These are phyloP conservation scores for Rubroboletus satanas DNA, from an alignment of 768 basidiomycete genomes.

Conservation along the genomic window DNA sequence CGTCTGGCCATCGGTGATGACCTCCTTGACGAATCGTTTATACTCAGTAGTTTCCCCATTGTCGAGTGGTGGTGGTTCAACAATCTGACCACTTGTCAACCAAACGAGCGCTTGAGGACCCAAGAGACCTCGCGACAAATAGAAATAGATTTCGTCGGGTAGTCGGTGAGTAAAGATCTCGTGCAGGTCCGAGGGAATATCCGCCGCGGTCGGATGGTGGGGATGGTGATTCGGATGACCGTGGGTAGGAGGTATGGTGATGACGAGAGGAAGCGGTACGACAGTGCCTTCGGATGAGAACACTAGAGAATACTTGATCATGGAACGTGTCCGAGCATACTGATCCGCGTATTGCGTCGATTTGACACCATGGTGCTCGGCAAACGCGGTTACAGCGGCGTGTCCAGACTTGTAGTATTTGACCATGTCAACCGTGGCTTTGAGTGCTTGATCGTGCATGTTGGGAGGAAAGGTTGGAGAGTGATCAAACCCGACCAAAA, in stretches of 20 bases:
- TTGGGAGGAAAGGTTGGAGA: slow-evolving; percentile 79
- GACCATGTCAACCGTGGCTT: slow-evolving; percentile 88
- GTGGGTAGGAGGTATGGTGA: slow-evolving; percentile 46
- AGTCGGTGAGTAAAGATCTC: slow-evolving; percentile 93
- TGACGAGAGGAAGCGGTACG: slow-evolving; percentile 72
- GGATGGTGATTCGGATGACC: slow-evolving; percentile 53
- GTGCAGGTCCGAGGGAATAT: slow-evolving; percentile 87
- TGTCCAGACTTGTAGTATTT: slow-evolving; percentile 90
- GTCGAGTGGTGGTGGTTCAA: slow-evolving; percentile 85
- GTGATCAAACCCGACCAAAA: slow-evolving; percentile 87
- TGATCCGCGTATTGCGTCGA: slow-evolving; percentile 75
- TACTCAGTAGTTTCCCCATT: slow-evolving; percentile 96
- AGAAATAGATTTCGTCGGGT: slow-evolving; percentile 95
- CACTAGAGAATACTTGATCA: slow-evolving; percentile 90
- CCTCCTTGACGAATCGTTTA: slow-evolving; percentile 91
- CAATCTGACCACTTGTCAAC: slow-evolving; percentile 82
- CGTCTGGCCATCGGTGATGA: slow-evolving; percentile 91
- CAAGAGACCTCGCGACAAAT: slow-evolving; percentile 88
- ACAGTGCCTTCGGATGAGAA: slow-evolving; percentile 84
- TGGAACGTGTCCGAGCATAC: slow-evolving; percentile 84
- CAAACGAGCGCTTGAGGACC: slow-evolving; percentile 91
- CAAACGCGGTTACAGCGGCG: slow-evolving; percentile 69
- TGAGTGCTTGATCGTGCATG: slow-evolving; percentile 74
- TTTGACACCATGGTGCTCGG: slow-evolving; percentile 82
- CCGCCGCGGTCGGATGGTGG: slow-evolving; percentile 74